Percentiles rank a stretch among this genome's conserved stretches.
phyloP scores from a whole-genome alignment of 495 filamentous ascomycete genomes.

The Beverwykella pulmonaria region DNA sequence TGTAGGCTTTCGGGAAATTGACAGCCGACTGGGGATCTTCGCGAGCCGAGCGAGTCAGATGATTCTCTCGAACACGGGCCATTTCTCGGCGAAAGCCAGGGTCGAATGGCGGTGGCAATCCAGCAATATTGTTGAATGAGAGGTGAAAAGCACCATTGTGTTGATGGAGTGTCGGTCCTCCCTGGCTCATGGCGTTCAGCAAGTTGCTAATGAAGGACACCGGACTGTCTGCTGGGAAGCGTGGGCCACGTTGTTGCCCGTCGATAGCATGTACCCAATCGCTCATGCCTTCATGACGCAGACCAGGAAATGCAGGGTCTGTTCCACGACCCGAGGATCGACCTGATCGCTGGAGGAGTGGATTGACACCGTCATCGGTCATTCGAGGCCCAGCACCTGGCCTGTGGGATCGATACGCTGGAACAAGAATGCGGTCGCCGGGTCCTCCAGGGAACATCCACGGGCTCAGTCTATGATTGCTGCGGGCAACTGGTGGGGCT shows the following conservation, averaged over 20 bases:
- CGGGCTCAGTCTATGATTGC: constrained; percentile 25
- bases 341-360: constrained; percentile 56
- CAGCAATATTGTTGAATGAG: constrained; percentile 25
- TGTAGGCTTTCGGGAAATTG: constrained; percentile 69
- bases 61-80: constrained; percentile 43
- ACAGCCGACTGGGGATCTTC: constrained; percentile 68
- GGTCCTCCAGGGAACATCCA: constrained; percentile 45
- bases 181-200: constrained; percentile 59
- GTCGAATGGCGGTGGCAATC: constrained; percentile 44
- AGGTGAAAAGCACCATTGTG: constrained; percentile 34
- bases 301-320: constrained; percentile 30
- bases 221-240: constrained; percentile 47
- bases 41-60: constrained; percentile 48
- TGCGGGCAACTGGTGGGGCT: constrained; percentile 12
- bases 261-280: constrained; percentile 62
- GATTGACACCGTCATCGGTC: constrained; percentile 80
- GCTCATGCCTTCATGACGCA: constrained; percentile 38
- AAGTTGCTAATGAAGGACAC: constrained; percentile 65
- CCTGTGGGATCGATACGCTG: constrained; percentile 57
- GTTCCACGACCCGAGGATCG: constrained; percentile 18
- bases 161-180: constrained; percentile 40
- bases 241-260: constrained; percentile 31
- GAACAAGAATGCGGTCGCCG: constrained; percentile 45
- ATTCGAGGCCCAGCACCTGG: constrained; percentile 53
- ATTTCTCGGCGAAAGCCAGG: constrained; percentile 54